Evolutionary conservation across 164 flowering plant genomes (phyloP), one percentile per base, ranked within the genome.

Genomic region (Vitis rupestris): DNA sequence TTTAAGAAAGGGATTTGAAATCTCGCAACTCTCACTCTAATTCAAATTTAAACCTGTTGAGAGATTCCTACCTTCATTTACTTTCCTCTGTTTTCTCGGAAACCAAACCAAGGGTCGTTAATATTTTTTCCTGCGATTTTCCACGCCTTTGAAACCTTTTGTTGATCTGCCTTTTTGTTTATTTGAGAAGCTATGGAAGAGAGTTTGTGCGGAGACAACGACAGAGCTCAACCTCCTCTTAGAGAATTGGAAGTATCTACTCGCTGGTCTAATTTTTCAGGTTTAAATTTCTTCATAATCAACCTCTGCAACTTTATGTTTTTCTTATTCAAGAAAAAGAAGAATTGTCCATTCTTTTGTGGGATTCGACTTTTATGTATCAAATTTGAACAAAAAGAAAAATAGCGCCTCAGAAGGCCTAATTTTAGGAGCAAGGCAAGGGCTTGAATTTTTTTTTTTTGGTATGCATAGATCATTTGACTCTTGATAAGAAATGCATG

Each of bases 171-270:
- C 62, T 15, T 51, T 69, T 59, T 53, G 15, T 72, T 68, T 70
- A 65, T 37, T 44, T 65, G 70, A 47, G 82, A 67, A 94, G 97
- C 66, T 94, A 72, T 94, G 98, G 98, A 92, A 86, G 85, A 92
- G 95, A 78, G 59, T 94, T 72, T 86, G 86, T 70, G 83, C 86
- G 69, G 98, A 94, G 81, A 74, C 59, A 31, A 70, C 84, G 2
- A 81, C 91, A 23, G 97, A 94, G 81, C 65, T 90, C 75, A 79
- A 74, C 47, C 88, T 94, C 11, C 87, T 94, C 55, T 78, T 80
- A 2, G 97, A 88, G 70, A 90, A 91, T 62, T 92, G 98, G 98
- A 92, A 90, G 74, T 84, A 86, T 78, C 79, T 94, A 73, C 82
- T 94, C 14, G 91, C 83, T 0, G 98, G 98, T 54, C 68, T 94